These are phyloP conservation scores for Silene uniflora DNA, from an alignment of 148 eudicot genomes.

Conservation along the genomic window DNA sequence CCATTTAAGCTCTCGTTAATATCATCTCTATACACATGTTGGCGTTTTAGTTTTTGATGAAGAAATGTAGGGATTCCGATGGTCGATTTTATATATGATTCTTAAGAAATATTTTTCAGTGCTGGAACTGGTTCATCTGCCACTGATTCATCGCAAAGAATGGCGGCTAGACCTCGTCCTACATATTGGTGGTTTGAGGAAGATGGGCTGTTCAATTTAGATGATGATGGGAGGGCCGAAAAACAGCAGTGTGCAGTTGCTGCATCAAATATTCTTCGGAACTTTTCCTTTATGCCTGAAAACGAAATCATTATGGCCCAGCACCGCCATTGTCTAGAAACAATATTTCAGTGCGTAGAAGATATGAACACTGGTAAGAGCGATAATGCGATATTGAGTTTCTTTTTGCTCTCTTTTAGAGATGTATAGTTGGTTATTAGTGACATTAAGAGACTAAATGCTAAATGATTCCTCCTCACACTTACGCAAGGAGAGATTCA, in stretches of 20 bases:
- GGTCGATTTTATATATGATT: slow-evolving; percentile 17
- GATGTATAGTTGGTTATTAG: slow-evolving; percentile 2
- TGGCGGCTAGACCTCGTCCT: slow-evolving; percentile 39
- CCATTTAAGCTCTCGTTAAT: no score
- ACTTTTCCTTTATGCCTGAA: slow-evolving; percentile 93
- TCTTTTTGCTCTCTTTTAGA: slow-evolving; percentile 6
- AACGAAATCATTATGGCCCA: slow-evolving; percentile 89
- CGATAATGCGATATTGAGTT: neutral
- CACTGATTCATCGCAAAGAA: slow-evolving; percentile 53
- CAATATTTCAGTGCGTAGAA: slow-evolving; percentile 82
- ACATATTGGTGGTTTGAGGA: slow-evolving; percentile 93
- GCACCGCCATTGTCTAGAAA: slow-evolving; percentile 88
- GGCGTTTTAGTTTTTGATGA: neutral
- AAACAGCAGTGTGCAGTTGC: slow-evolving; percentile 96
- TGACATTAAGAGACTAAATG: neutral
- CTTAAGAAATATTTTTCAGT: slow-evolving; percentile 34
- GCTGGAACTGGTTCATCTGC: slow-evolving; percentile 46
- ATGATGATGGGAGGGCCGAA: slow-evolving; percentile 89
- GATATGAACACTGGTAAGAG: slow-evolving; percentile 63
- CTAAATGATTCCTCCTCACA: neutral
- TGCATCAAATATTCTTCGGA: slow-evolving; percentile 89
- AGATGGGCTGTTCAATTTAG: slow-evolving; percentile 88
- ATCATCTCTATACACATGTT: neutral
- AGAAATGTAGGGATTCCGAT: neutral
- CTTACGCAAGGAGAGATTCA: neutral